A percentile compares a stretch with the other conserved stretches of the same genome.
Conservation (phyloP, 2,329 filamentous ascomycete species). For the Hymenoscyphus salicellus region DNA sequence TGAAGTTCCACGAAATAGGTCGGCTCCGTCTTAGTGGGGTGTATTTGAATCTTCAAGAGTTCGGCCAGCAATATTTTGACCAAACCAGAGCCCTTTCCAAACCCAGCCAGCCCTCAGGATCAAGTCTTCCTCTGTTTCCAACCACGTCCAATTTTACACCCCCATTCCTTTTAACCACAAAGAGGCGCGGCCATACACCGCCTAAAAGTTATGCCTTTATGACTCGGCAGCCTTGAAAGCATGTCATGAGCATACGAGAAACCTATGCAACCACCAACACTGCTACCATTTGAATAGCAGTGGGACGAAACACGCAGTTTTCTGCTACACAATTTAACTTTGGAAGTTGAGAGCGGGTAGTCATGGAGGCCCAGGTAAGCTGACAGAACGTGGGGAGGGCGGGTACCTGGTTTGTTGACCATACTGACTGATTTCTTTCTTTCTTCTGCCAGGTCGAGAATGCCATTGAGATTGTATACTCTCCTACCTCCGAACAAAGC, state of each 20-base stretch:
- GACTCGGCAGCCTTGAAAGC: slow-evolving; percentile 19
- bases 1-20: not conserved
- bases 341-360: slow-evolving; percentile 16
- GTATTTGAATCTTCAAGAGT: not conserved
- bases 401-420: not conserved
- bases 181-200: not conserved
- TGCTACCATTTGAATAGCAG: slow-evolving; percentile 28
- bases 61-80: not conserved
- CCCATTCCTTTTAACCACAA: not conserved
- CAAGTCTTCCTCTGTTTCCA: not conserved
- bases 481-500: slow-evolving; percentile 70
- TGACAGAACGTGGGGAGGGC: not conserved
- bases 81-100: not conserved
- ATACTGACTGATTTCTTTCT: slow-evolving; percentile 7
- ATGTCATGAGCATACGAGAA: slow-evolving; percentile 26
- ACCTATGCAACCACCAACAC: slow-evolving; percentile 26
- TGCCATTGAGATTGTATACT: slow-evolving; percentile 91
- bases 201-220: slow-evolving; percentile 23
- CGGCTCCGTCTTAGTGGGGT: not conserved
- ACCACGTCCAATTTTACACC: not conserved
- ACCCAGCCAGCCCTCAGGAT: not conserved
- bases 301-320: slow-evolving; percentile 8
- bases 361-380: slow-evolving; percentile 36
- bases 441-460: slow-evolving; percentile 73
- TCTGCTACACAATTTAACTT: slow-evolving; percentile 9